These are phyloP conservation scores for Candolleomyces eurysporus DNA, from an alignment of 768 basidiomycete genomes.

Conservation along the genomic window DNA sequence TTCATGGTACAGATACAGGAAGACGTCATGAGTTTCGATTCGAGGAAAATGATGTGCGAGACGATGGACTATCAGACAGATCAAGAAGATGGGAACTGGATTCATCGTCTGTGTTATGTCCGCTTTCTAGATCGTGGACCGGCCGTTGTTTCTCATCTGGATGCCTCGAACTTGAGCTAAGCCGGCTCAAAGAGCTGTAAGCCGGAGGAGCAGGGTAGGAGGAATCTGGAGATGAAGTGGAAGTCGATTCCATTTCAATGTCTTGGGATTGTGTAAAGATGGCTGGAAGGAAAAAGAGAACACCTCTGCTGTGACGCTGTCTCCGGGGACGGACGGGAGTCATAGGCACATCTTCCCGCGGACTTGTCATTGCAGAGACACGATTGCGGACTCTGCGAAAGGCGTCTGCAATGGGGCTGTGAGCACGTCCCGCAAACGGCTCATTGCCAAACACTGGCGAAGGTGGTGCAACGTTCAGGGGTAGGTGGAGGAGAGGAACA, in stretches of 20 bases:
- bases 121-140: constrained; percentile 30
- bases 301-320: constrained; percentile 48
- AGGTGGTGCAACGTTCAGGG: constrained; percentile 55
- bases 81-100: neutral
- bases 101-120: constrained; percentile 2
- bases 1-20: neutral
- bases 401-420: constrained; percentile 51
- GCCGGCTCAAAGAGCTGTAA: neutral
- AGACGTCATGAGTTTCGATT: constrained; percentile 1
- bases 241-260: constrained; percentile 39
- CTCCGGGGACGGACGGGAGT: constrained; percentile 49
- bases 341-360: constrained; percentile 39
- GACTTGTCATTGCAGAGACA: constrained; percentile 45
- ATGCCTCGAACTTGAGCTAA: neutral
- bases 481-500: constrained; percentile 59
- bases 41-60: constrained; percentile 1
- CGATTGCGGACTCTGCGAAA: constrained; percentile 59
- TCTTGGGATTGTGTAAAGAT: constrained; percentile 59
- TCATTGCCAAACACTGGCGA: constrained; percentile 54
- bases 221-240: constrained; percentile 20
- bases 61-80: neutral
- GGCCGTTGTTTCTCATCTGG: constrained; percentile 45
- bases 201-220: constrained; percentile 16
- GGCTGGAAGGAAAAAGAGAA: constrained; percentile 81
- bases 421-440: constrained; percentile 36